A percentile compares a stretch with the other conserved stretches of the same genome.
phyloP scores from a whole-genome alignment of 139 green algal genomes.

The Coelastrella sp. region DNA sequence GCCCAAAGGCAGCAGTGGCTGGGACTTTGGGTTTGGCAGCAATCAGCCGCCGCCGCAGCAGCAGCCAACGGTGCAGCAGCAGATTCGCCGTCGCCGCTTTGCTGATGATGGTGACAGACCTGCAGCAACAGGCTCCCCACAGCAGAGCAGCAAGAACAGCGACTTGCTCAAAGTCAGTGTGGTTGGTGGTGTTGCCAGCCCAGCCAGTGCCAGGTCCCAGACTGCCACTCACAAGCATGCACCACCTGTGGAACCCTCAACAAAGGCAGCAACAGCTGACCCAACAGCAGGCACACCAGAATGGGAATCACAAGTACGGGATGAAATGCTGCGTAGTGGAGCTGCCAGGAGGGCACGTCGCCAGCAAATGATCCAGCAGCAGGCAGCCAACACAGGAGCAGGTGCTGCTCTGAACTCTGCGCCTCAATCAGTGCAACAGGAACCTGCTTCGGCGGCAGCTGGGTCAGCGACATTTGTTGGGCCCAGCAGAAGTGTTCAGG shows the following conservation, averaged over 20 bases:
- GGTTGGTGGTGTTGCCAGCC: background rate
- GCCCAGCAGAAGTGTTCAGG: background rate
- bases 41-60: background rate
- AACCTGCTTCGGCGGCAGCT: background rate
- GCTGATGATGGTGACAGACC: background rate
- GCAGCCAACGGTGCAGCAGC: background rate
- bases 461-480: background rate
- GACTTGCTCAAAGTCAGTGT: background rate
- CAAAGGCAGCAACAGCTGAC: background rate
- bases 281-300: slow-evolving; percentile 18
- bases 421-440: background rate
- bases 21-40: background rate
- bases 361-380: slow-evolving; percentile 25
- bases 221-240: background rate
- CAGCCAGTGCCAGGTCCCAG: background rate
- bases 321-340: slow-evolving; percentile 5
- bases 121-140: background rate
- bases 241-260: background rate
- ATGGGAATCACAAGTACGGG: background rate
- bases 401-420: background rate
- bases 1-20: background rate
- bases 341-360: slow-evolving; percentile 28
- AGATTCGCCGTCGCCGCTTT: background rate
- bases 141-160: background rate
- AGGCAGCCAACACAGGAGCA: background rate